Base-by-base conservation (phyloP, 2,329 filamentous ascomycete species). In the Triangularia setosa region DNA sequence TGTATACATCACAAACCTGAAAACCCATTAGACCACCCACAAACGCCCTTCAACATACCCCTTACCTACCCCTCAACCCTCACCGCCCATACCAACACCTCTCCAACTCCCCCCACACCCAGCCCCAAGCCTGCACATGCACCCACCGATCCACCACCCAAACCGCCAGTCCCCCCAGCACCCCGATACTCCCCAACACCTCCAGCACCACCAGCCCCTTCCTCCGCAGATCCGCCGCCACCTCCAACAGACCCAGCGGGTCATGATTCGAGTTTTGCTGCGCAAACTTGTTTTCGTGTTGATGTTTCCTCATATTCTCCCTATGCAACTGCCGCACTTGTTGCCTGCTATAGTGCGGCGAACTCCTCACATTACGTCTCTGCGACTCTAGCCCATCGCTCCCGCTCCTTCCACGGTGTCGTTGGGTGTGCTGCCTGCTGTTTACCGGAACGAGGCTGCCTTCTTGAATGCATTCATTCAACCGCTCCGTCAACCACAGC, bases 221-320 rank as follows among this genome's bases (percentile, higher is more conserved):
- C 54, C 83, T 82, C 69, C 84, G 87, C 44, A 96, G 72, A 35
- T 87, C 84, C 21, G 90, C 86, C 2, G 86, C 85, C 68, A 93
- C 83, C 66, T 88, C 83, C 60, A 96, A 81, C 35, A 97, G 75
- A 0, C 93, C 93, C 0, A 97, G 80, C 0, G 93, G 93, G 74
- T 97, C 93, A 65, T 90, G 84, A 33, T 87, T 82, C 44, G 59
- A 64, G 61, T 58, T 67, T 58, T 61, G 64, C 21, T 68, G 28
- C 35, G 66, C 27, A 53, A 57, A 25, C 33, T 61, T 23, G 18
- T 59, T 40, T 23, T 27, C 18, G 52, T 40, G 28, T 33, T 24
- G 23, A 33, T 59, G 54, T 52, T 61, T 62, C 21, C 30, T 25
- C 16, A 59, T 23, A 52, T 25, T 27, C 52, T 35, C 28, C 58